Evolutionary conservation across 805 yeast species (phyloP).

Genomic region (Trichomonascus vanleenenianus): DNA sequence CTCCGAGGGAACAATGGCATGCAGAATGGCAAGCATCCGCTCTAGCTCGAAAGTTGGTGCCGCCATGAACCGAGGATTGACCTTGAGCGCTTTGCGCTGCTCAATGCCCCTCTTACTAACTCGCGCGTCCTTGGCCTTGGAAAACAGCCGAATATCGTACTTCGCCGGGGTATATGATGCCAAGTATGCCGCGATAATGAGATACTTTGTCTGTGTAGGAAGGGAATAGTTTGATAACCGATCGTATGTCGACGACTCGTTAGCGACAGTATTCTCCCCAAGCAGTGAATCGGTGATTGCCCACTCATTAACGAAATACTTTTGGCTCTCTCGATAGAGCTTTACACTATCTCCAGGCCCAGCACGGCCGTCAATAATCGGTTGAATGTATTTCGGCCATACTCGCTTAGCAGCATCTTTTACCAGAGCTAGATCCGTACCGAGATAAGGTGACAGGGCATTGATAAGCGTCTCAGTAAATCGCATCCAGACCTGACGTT

Average conservation of each 20-base stretch:
- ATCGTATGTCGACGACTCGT: neutral
- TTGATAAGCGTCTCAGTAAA: slow-evolving; percentile 38
- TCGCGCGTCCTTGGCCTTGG: slow-evolving; percentile 48
- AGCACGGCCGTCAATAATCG: slow-evolving; percentile 10
- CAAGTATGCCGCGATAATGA: slow-evolving; percentile 74
- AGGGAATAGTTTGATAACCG: slow-evolving; percentile 22
- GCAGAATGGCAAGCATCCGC: slow-evolving; percentile 69
- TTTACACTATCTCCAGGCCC: slow-evolving; percentile 16
- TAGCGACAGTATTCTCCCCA: slow-evolving; percentile 7
- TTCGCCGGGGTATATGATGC: slow-evolving; percentile 72
- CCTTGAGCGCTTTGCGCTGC: slow-evolving; percentile 37
- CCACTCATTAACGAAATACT: slow-evolving; percentile 21
- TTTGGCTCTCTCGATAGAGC: slow-evolving; percentile 18
- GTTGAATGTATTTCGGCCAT: slow-evolving; percentile 30
- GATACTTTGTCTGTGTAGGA: slow-evolving; percentile 54
- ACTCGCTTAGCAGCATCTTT: slow-evolving; percentile 19
- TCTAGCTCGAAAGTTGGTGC: slow-evolving; percentile 73
- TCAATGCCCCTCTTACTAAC: slow-evolving; percentile 33
- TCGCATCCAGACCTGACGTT: slow-evolving; percentile 34
- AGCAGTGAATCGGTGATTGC: slow-evolving; percentile 16
- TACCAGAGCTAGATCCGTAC: slow-evolving; percentile 32
- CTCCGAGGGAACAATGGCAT: slow-evolving; percentile 44
- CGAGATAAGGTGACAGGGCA: slow-evolving; percentile 37
- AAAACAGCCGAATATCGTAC: slow-evolving; percentile 61
- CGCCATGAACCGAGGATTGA: slow-evolving; percentile 43